Evolutionary conservation across 2,329 filamentous ascomycete genomes (phyloP).

Genomic region (Scleromitrula shiraiana): DNA sequence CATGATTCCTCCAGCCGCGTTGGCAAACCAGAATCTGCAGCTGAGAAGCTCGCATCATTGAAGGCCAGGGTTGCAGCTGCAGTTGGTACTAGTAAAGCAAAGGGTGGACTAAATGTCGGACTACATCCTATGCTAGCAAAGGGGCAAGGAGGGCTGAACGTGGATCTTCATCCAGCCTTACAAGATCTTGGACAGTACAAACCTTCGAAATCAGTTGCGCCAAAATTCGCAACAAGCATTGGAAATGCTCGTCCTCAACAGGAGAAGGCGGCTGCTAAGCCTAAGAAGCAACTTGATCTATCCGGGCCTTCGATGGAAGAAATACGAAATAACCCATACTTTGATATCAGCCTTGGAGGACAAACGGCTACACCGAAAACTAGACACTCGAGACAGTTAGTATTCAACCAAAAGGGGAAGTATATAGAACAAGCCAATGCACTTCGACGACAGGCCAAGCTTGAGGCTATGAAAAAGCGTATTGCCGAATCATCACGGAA

Average conservation of each 20-base stretch:
- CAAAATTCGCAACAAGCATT: slow-evolving; percentile 34
- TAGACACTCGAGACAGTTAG: slow-evolving; percentile 65
- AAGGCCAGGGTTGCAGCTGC: slow-evolving; percentile 74
- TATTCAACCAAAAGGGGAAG: slow-evolving; percentile 95
- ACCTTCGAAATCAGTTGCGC: slow-evolving; percentile 31
- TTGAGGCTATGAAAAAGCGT: slow-evolving; percentile 91
- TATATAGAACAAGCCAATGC: slow-evolving; percentile 93
- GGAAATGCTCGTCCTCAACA: slow-evolving; percentile 33
- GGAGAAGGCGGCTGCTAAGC: slow-evolving; percentile 35
- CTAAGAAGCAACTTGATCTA: slow-evolving; percentile 45
- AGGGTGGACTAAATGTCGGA: slow-evolving; percentile 36
- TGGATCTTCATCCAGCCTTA: slow-evolving; percentile 55
- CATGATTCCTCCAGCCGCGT: slow-evolving; percentile 47
- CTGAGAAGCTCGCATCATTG: slow-evolving; percentile 65
- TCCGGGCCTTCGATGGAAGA: slow-evolving; percentile 50
- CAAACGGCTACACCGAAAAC: slow-evolving; percentile 51
- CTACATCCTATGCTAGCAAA: slow-evolving; percentile 32
- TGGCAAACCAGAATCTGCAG: slow-evolving; percentile 47
- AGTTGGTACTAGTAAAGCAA: slow-evolving; percentile 46
- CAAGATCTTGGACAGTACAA: slow-evolving; percentile 46
- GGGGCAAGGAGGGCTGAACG: slow-evolving; percentile 31
- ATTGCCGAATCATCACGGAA: slow-evolving; percentile 83
- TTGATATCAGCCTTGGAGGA: slow-evolving; percentile 58
- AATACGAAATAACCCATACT: slow-evolving; percentile 70
- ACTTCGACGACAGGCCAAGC: slow-evolving; percentile 72